Conservation (phyloP, 2,329 filamentous ascomycete species). For the Meredithiella fracta region DNA sequence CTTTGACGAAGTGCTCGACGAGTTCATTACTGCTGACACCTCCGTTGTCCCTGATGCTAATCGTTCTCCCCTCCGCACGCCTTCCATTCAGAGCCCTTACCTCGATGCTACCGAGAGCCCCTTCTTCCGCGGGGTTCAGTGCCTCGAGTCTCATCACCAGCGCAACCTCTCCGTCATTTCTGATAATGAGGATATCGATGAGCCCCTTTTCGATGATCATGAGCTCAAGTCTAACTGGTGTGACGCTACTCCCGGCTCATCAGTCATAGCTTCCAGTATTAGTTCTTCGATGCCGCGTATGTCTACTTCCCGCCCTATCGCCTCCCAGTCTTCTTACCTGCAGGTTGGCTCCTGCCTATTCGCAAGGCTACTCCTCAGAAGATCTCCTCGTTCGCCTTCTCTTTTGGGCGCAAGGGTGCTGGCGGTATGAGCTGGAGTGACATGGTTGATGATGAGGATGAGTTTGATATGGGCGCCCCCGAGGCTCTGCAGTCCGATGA, state of each 20-base stretch:
- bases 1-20: constrained; percentile 63
- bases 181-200: constrained; percentile 35
- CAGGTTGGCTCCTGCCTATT: constrained; percentile 56
- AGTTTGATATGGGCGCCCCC: constrained; percentile 33
- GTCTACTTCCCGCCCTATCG: constrained; percentile 39
- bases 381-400: constrained; percentile 54
- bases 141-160: constrained; percentile 6
- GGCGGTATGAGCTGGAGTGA: constrained; percentile 99
- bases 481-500: constrained; percentile 9
- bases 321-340: not conserved
- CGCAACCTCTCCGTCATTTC: constrained; percentile 62
- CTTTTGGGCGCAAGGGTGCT: constrained; percentile 62
- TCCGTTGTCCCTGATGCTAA: constrained; percentile 69
- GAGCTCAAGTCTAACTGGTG: constrained; percentile 31
- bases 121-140: constrained; percentile 6
- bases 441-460: constrained; percentile 78
- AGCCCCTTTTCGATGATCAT: constrained; percentile 2
- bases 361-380: constrained; percentile 59
- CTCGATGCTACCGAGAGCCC: constrained; percentile 18
- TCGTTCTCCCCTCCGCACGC: constrained; percentile 86
- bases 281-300: constrained; percentile 67
- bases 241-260: constrained; percentile 37
- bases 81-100: constrained; percentile 77
- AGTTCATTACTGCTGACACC: constrained; percentile 76
- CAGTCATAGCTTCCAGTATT: not conserved